Evolutionary conservation across 225 moss, liverwort and hornwort genomes (phyloP).

Genomic region (Sphagnum tenellum): DNA sequence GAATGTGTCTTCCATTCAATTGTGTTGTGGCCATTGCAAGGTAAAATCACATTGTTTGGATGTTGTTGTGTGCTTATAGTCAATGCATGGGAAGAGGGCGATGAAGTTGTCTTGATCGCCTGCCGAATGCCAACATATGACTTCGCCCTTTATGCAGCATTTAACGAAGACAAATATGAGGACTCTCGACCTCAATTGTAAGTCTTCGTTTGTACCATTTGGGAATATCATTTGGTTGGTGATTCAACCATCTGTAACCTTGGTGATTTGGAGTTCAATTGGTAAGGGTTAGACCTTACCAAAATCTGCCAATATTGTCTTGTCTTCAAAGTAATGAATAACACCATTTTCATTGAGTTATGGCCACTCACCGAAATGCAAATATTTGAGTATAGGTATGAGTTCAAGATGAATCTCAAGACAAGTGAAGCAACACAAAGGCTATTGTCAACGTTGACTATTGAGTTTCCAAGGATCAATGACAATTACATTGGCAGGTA

Average conservation of each 20-base stretch:
- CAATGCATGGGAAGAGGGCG: slow-evolving; percentile 91
- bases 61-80: slow-evolving; percentile 20
- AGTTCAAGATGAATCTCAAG: slow-evolving; percentile 76
- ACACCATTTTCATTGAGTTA: too few relatives aligned
- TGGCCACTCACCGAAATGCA: neutral
- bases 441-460: slow-evolving; percentile 35
- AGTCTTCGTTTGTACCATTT: neutral
- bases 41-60: neutral
- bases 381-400: slow-evolving; percentile 33
- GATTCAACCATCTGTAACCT: too few relatives aligned
- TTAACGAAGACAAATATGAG: neutral
- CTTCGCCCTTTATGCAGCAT: neutral
- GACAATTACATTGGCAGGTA: slow-evolving; percentile 68
- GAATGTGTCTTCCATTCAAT: neutral
- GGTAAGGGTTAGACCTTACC: slow-evolving; percentile 10
- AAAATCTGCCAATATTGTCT: too few relatives aligned
- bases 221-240: too few relatives aligned
- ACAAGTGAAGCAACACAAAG: slow-evolving; percentile 55
- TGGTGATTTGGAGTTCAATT: neutral
- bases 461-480: slow-evolving; percentile 76
- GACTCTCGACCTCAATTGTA: neutral
- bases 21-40: neutral
- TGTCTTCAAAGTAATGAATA: too few relatives aligned
- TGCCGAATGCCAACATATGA: slow-evolving; percentile 31
- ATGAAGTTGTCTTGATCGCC: slow-evolving; percentile 61